phyloP scores from a whole-genome alignment of 1,139 yeast genomes.

The Arxiozyma heterogenica region DNA sequence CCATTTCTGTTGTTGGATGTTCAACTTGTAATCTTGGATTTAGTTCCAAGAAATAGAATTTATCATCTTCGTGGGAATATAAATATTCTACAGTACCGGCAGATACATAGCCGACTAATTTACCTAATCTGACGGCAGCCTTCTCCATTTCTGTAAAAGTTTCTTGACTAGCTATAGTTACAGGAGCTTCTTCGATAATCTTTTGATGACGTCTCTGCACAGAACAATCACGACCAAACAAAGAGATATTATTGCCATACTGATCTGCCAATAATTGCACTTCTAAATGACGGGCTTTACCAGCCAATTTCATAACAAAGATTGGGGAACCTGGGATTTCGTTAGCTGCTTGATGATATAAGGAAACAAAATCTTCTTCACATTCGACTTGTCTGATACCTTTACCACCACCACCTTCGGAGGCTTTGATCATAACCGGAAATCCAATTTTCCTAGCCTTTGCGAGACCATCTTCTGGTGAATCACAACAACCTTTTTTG shows the following conservation, averaged over 20 bases:
- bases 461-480: constrained; percentile 79
- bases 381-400: constrained; percentile 89
- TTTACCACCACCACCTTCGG: constrained; percentile 99
- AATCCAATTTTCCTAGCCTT: constrained; percentile 84
- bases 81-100: constrained; percentile 98
- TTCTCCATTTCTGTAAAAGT: constrained; percentile 88
- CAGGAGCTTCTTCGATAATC: constrained; percentile 95
- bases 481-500: constrained; percentile 74
- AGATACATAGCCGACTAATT: constrained; percentile 92
- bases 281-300: constrained; percentile 91
- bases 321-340: constrained; percentile 96
- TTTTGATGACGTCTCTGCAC: constrained; percentile 97
- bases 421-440: constrained; percentile 94
- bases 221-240: constrained; percentile 94
- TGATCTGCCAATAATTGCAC: constrained; percentile 93
- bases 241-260: constrained; percentile 86
- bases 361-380: constrained; percentile 58
- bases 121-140: constrained; percentile 95
- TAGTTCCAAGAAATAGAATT: constrained; percentile 89
- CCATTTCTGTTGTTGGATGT: constrained; percentile 99
- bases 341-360: constrained; percentile 82
- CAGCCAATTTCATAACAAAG: constrained; percentile 89
- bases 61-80: constrained; percentile 87
- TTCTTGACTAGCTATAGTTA: constrained; percentile 78
- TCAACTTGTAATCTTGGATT: constrained; percentile 98